Conservation (phyloP, 2,329 filamentous ascomycete genomes). For the Paraconiothyrium sp. region DNA sequence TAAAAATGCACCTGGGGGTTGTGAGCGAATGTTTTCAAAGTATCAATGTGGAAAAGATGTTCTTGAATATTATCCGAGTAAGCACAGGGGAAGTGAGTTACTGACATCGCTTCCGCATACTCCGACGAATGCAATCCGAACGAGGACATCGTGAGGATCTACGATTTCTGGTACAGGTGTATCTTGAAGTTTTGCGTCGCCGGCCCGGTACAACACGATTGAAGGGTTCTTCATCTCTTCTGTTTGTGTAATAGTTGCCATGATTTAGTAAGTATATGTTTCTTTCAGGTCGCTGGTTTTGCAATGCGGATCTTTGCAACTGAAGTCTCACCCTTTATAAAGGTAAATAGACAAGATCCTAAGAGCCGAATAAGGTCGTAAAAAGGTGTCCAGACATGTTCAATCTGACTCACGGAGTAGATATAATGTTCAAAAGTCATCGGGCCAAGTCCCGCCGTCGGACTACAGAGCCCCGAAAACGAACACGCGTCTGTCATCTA, state of each 20-base stretch:
- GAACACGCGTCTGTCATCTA: slow-evolving; percentile 6
- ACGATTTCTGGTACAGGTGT: slow-evolving; percentile 48
- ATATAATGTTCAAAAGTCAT: background rate
- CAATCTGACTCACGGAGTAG: background rate
- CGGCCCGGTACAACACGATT: slow-evolving; percentile 53
- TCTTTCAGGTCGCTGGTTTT: background rate
- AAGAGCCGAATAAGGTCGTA: background rate
- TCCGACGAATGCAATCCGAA: slow-evolving; percentile 56
- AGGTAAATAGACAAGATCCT: no score
- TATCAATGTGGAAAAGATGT: background rate
- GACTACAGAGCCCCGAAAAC: background rate
- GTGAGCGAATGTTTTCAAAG: background rate
- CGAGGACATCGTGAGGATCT: slow-evolving; percentile 53
- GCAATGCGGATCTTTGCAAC: no score
- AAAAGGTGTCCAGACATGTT: background rate
- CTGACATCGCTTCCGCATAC: slow-evolving; percentile 54
- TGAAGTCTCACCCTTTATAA: no score
- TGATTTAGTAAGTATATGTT: background rate
- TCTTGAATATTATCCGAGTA: background rate
- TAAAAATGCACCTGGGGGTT: slow-evolving; percentile 80
- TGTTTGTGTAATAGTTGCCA: background rate
- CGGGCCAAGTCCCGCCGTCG: slow-evolving; percentile 20
- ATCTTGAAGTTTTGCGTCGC: slow-evolving; percentile 51
- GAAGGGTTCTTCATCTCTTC: slow-evolving; percentile 51
- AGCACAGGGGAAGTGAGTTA: background rate